Evolutionary conservation across 129 eudicot species (phyloP), one percentile per base, ranked within the genome.

Genomic region (Tagetes erecta): DNA sequence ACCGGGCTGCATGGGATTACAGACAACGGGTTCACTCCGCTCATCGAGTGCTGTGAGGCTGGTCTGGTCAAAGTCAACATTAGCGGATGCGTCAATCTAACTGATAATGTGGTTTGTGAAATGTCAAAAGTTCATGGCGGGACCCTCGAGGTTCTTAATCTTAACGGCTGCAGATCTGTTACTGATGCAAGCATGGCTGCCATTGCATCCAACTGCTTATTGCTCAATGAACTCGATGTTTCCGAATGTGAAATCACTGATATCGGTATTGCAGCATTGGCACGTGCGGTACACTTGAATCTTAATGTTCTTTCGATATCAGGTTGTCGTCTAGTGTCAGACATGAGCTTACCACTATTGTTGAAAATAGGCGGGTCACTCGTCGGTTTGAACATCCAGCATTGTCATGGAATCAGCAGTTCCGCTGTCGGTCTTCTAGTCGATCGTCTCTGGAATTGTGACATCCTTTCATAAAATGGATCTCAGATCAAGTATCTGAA

Each of bases 181-280:
- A 92, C 87, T 34, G 95, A 92, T 71, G 60, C 81, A 59, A 84
- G 90, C 78, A 79, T 90, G 85, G 72, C 62, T 9, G 85, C 95
- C 31, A 79, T 92, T 73, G 88, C 87, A 35, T 80, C 79, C 14
- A 73, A 87, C 14, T 94, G 99, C 75, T 79, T 72, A 8, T n/a
- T 83, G 69, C 80, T 94, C 0, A 63, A 67, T 6, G 99, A 90
- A 51, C 90, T 94, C 3, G 83, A 91, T 75, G 79, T 91, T 64
- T 90, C 97, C 3, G 67, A 66, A 45, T 81, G 88, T 64, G 51
- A 13, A 11, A 77, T 94, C 41, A 83, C 99, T 1, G 89, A 94
- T 68, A 73, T 73, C 1, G 99, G 97, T 50, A 72, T 94, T 71
- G 75, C 87, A n/a, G 83, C 86, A 33, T 63, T 94, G 87, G 89